Base-by-base conservation (phyloP, 2,329 filamentous ascomycete species). In the Hirsutella thompsonii region DNA sequence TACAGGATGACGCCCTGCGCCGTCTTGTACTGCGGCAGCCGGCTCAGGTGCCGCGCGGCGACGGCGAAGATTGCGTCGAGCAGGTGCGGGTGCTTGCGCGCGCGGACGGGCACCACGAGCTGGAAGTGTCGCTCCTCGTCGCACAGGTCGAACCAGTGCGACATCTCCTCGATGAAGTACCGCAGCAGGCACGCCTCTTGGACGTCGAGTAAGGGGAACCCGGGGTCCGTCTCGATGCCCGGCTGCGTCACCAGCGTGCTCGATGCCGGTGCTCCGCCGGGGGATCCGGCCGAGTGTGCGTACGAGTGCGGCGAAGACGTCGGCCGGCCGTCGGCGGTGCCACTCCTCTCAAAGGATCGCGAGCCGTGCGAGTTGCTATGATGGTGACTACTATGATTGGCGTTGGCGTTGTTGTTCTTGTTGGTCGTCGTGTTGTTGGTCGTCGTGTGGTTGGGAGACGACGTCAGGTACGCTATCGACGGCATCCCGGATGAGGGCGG, bases 61-160 rank as follows among this genome's bases (percentile, higher is more conserved):
- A 64, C 55, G 1, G 61, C 61, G 38, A 64, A 63, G n/a, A 63
- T 58, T 26, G 61, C 57, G 37, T 63, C 55, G n/a, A 64, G 55
- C 1, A 64, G 48, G 5, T 61, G 60, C 8, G 61, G 51, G 16
- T 64, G 59, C 2, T 55, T 49, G 10, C 56, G 52, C 3, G 61
- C 61, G 10, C 54, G 49, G 16, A 57, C 39, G 0, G 60, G 59
- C 1, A 64, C 61, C 1, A 61, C 53, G 8, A 64, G 48, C 29
- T 64, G 60, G 29, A 64, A 64, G 34, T 64, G 61, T 5, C 61
- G 47, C 29, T 57, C 51, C 14, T 61, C 58, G n/a, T 64, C 61
- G 16, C 61, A 63, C 1, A 64, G 51, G 23, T 64, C 61, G 42
- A 64, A 59, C 61, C 61, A 64, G 37, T 60, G 59, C 8, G 61